Percentiles rank a stretch among this genome's conserved stretches.
Conservation (phyloP, 164 flowering plant genomes). For the Annona squamosa region DNA sequence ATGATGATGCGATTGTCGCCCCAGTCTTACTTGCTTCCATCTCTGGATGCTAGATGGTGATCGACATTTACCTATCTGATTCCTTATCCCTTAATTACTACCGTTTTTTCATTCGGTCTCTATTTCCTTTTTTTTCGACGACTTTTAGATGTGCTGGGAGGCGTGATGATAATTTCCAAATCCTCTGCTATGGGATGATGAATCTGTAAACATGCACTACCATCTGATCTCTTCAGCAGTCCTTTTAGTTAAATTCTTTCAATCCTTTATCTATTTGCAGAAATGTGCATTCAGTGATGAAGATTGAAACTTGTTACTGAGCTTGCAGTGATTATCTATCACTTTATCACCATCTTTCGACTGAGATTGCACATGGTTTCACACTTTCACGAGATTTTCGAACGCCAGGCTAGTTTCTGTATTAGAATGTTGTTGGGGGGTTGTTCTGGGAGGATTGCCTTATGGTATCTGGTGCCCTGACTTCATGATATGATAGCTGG, state of each 20-base stretch:
- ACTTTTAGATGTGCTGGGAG: slow-evolving; percentile 7
- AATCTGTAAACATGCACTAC: slow-evolving; percentile 28
- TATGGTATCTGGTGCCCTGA: slow-evolving; percentile 17
- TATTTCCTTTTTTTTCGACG: neutral
- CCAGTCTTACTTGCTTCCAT: slow-evolving; percentile 18
- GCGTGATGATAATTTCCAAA: slow-evolving; percentile 23
- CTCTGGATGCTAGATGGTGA: slow-evolving; percentile 15
- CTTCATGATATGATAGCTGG: slow-evolving; percentile 1
- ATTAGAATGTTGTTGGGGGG: neutral
- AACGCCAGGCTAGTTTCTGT: neutral
- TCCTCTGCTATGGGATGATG: slow-evolving; percentile 25
- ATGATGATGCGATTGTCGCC: slow-evolving; percentile 22
- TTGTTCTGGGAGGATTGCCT: slow-evolving; percentile 1
- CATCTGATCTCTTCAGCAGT: slow-evolving; percentile 26
- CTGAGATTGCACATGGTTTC: slow-evolving; percentile 21
- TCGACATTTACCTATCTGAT: slow-evolving; percentile 9
- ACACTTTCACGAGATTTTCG: too few relatives aligned
- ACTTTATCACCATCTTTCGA: slow-evolving; percentile 29
- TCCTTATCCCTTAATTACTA: neutral
- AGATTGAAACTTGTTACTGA: slow-evolving; percentile 9
- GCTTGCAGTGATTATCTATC: slow-evolving; percentile 16
- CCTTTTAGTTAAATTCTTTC: too few relatives aligned
- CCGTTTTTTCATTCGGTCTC: neutral
- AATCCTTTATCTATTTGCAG: too few relatives aligned
- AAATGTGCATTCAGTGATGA: slow-evolving; percentile 26